Base-by-base conservation (phyloP, 1,284 basidiomycete genomes). In the Pseudozyma sp. region DNA sequence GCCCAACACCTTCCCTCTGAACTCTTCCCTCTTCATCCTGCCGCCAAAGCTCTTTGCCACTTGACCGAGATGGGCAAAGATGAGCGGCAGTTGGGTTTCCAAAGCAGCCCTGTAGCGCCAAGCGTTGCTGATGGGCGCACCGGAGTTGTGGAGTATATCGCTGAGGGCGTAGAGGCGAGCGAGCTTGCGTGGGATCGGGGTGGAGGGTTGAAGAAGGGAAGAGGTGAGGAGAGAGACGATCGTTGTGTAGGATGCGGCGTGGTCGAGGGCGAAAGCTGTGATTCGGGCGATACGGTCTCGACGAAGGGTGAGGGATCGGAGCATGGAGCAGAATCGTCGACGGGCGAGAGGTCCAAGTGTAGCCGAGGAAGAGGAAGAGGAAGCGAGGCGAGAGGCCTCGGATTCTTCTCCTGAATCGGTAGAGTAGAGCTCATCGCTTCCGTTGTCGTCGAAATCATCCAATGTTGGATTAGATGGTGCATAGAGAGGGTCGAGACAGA, bases 101-200 rank as follows among this genome's bases (percentile, higher is more conserved):
- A 85, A 53, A 5, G 62, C 62, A 9, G 60, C 56, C 11, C 75
- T 55, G 59, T 79, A 83, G 31, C 61, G 38, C 76, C 76, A 85
- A 16, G 93, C 93, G 85, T 79, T 92, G 2, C 93, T 91, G 10
- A 95, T 88, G 4, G 93, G 87, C 5, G 91, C 92, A 42, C 94
- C 95, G 3, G 93, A 94, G 85, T 99, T 99, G 87, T 98, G 95
- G 34, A 99, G 88, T 70, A 99, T 97, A 83, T 99, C 97, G 80
- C 95, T 97, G 58, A 99, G 93, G 50, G 97, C 89, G 86, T 97
- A 92, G 31, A 99, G 89, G 9, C 97, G 91, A 7, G 97, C 94
- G 52, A 99, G 90, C 85, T 99, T 99, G 73, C 95, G 91, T 40
- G 97, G 95, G 12, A 99, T 92, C 0, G 97, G 92, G 0, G 97